phyloP scores from a whole-genome alignment of 78 protist genomes.

The Dictyostelium capitatum region DNA sequence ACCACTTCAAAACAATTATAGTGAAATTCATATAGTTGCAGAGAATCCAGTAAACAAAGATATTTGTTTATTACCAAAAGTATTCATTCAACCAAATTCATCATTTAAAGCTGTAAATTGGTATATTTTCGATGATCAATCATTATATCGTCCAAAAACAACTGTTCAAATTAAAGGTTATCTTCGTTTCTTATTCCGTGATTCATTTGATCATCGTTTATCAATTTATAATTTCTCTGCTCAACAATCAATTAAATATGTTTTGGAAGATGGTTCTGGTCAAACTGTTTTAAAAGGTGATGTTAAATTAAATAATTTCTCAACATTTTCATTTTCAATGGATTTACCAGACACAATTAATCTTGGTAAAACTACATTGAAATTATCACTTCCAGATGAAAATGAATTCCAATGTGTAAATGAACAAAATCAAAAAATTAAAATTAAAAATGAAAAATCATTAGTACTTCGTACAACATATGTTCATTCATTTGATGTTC shows the following conservation, averaged over 20 bases:
- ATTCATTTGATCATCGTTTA: constrained; percentile 14
- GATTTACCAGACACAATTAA: constrained; percentile 48
- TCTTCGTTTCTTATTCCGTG: constrained; percentile 42
- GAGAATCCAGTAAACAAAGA: constrained; percentile 21
- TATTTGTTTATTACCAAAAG: constrained; percentile 24
- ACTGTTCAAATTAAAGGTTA: constrained; percentile 78
- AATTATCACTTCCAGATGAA: constrained; percentile 26
- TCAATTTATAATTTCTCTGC: constrained; percentile 6
- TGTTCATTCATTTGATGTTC: constrained; percentile 33
- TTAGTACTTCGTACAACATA: background rate
- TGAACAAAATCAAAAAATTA: constrained; percentile 2
- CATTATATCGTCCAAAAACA: constrained; percentile 64
- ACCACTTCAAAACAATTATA: constrained; percentile 27
- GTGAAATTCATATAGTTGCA: constrained; percentile 53
- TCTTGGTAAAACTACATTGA: constrained; percentile 22
- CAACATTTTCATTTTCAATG: constrained; percentile 25
- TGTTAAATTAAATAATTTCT: constrained; percentile 18
- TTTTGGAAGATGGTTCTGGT: background rate
- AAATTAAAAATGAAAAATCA: background rate
- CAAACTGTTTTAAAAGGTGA: constrained; percentile 36
- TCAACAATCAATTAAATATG: background rate
- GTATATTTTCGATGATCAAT: constrained; percentile 78
- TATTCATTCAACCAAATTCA: constrained; percentile 14
- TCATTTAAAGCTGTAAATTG: constrained; percentile 15
- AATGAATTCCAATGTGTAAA: constrained; percentile 18